Evolutionary conservation across 495 filamentous ascomycete species (phyloP).

Genomic region (Schizothecium vesticola): DNA sequence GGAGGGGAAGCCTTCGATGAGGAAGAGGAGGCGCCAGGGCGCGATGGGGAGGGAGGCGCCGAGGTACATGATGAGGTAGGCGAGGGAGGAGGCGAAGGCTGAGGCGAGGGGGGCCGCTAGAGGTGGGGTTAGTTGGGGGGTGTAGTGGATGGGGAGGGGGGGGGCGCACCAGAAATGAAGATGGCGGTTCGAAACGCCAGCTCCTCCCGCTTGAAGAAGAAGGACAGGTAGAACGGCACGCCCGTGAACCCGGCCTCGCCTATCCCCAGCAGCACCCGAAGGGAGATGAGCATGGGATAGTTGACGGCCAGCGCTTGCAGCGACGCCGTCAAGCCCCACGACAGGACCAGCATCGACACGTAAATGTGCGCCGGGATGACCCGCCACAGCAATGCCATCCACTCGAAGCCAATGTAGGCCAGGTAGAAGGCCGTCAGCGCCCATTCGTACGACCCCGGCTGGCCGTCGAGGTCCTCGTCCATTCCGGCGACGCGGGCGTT

Average conservation of each 20-base stretch:
- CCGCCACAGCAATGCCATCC: constrained; percentile 71
- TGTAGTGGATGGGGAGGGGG: too few relatives aligned
- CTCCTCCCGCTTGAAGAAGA: constrained; percentile 81
- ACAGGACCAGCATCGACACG: constrained; percentile 57
- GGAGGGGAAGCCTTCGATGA: constrained; percentile 80
- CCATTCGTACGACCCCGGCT: constrained; percentile 69
- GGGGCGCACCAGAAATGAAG: constrained; percentile 52
- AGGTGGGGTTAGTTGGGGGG: not conserved
- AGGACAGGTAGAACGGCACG: constrained; percentile 75
- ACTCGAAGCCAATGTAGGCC: constrained; percentile 62
- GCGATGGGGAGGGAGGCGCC: constrained; percentile 53
- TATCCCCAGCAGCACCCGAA: constrained; percentile 64
- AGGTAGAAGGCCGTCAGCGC: constrained; percentile 74
- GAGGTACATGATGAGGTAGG: constrained; percentile 73
- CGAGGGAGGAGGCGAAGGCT: constrained; percentile 75
- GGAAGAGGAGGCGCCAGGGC: constrained; percentile 77
- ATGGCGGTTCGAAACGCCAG: constrained; percentile 73
- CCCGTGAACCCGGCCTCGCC: constrained; percentile 72
- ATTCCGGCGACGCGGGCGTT: constrained; percentile 75
- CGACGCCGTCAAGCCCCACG: constrained; percentile 65
- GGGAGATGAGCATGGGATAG: constrained; percentile 63
- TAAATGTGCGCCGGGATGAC: constrained; percentile 58
- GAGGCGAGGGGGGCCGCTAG: constrained; percentile 74
- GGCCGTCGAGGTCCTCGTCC: constrained; percentile 55
- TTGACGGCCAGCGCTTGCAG: constrained; percentile 64